A percentile compares a stretch with the other conserved stretches of the same genome.
Conservation (phyloP, 345 rosid genomes). For the Brassica carinata region DNA sequence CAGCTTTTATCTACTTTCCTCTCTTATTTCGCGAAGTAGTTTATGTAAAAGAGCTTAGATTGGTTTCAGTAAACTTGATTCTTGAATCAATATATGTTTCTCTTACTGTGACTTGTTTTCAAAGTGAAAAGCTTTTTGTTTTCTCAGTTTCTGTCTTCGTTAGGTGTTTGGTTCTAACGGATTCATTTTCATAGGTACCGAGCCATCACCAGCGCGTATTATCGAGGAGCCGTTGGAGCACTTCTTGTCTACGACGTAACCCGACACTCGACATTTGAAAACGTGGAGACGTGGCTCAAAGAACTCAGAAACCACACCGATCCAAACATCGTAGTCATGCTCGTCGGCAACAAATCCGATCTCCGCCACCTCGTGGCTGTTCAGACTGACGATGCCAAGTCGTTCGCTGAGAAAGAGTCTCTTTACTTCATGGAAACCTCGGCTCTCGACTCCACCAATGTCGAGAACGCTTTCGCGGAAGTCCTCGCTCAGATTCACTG, state of each 20-base stretch:
- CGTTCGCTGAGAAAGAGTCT: background rate
- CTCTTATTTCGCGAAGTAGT: too few species aligned
- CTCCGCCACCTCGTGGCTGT: background rate
- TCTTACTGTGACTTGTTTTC: too few species aligned
- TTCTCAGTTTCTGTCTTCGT: background rate
- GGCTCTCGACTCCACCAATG: background rate
- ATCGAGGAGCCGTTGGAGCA: background rate
- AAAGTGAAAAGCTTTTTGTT: background rate
- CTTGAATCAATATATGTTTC: too few species aligned
- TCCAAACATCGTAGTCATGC: background rate
- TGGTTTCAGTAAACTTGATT: too few species aligned
- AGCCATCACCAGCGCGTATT: background rate
- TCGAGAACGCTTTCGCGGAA: background rate
- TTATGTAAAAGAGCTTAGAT: too few species aligned
- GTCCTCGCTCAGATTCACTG: constrained; percentile 1
- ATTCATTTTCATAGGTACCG: background rate
- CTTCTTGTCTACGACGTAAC: background rate
- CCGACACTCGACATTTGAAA: background rate
- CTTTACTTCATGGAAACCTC: background rate
- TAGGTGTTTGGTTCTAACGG: background rate
- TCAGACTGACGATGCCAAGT: background rate
- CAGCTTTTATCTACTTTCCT: too few species aligned
- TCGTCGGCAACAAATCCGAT: background rate
- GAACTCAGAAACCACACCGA: background rate
- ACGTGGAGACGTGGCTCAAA: background rate